These are phyloP conservation scores for Malassezia yamatoensis DNA, from an alignment of 1,284 basidiomycete genomes.

Conservation along the genomic window DNA sequence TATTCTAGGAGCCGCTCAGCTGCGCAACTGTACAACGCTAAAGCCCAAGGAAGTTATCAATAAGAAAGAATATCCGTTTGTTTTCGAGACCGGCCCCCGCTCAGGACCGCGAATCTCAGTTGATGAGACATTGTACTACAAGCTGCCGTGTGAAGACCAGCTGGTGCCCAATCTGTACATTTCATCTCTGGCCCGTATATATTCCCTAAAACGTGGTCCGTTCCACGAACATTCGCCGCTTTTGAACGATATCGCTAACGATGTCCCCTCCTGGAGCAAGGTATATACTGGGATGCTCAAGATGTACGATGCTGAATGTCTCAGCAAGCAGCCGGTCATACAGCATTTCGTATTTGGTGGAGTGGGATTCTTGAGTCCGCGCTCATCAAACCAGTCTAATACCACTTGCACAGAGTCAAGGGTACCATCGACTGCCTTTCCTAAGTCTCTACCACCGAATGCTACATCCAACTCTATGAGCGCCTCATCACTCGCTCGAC, in stretches of 20 bases:
- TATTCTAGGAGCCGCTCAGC: slow-evolving; percentile 80
- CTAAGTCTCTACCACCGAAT: too few species aligned
- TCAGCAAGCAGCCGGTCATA: slow-evolving; percentile 88
- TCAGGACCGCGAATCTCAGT: slow-evolving; percentile 8
- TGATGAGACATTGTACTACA: neutral
- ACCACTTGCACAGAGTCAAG: too few species aligned
- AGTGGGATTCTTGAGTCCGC: slow-evolving; percentile 18
- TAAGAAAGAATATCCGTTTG: slow-evolving; percentile 3
- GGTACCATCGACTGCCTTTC: neutral
- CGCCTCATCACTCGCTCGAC: too few species aligned
- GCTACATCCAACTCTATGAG: too few species aligned
- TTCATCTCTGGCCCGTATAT: slow-evolving; percentile 58
- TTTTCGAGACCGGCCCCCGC: neutral
- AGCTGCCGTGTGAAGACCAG: neutral
- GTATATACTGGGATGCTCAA: slow-evolving; percentile 81
- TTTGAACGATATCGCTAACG: slow-evolving; percentile 70
- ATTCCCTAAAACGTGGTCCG: slow-evolving; percentile 30
- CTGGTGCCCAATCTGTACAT: slow-evolving; percentile 41
- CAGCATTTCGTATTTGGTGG: slow-evolving; percentile 79
- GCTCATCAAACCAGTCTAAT: too few species aligned
- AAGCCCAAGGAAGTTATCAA: neutral
- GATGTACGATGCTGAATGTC: slow-evolving; percentile 95
- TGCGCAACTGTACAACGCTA: slow-evolving; percentile 50
- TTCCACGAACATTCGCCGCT: slow-evolving; percentile 56
- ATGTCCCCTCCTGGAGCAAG: slow-evolving; percentile 77